phyloP scores from a whole-genome alignment of 192 early-diverging fungal genomes.

The Umbelopsis ramanniana region DNA sequence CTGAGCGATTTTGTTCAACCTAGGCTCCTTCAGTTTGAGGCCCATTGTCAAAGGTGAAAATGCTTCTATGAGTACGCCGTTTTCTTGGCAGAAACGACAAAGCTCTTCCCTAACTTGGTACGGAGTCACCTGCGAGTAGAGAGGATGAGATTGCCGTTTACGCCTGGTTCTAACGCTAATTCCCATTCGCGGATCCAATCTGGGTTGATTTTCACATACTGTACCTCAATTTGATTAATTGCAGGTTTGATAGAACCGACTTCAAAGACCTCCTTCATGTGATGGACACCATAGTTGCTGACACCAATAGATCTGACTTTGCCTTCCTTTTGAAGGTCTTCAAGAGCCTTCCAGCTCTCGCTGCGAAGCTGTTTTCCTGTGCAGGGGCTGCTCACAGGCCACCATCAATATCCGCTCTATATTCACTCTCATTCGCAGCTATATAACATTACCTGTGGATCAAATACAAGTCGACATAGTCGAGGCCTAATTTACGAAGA shows the following conservation, averaged over 20 bases:
- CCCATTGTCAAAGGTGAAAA: slow-evolving; percentile 59
- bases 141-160: background rate
- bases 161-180: background rate
- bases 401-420: background rate
- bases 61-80: slow-evolving; percentile 57
- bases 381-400: slow-evolving; percentile 37
- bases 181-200: background rate
- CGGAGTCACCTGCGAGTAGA: slow-evolving; percentile 34
- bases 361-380: slow-evolving; percentile 48
- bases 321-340: slow-evolving; percentile 58
- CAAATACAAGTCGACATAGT: slow-evolving; percentile 67
- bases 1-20: slow-evolving; percentile 49
- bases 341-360: slow-evolving; percentile 63
- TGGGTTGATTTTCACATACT: slow-evolving; percentile 45
- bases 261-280: slow-evolving; percentile 61
- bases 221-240: slow-evolving; percentile 77
- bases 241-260: slow-evolving; percentile 61
- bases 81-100: slow-evolving; percentile 44
- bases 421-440: too few relatives aligned
- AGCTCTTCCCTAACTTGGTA: slow-evolving; percentile 50
- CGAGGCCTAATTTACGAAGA: slow-evolving; percentile 52
- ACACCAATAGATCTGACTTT: slow-evolving; percentile 72
- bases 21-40: slow-evolving; percentile 53
- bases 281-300: slow-evolving; percentile 68
- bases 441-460: slow-evolving; percentile 43